phyloP scores from a whole-genome alignment of 1,139 yeast genomes.

The Magnusiomyces magnusii region DNA sequence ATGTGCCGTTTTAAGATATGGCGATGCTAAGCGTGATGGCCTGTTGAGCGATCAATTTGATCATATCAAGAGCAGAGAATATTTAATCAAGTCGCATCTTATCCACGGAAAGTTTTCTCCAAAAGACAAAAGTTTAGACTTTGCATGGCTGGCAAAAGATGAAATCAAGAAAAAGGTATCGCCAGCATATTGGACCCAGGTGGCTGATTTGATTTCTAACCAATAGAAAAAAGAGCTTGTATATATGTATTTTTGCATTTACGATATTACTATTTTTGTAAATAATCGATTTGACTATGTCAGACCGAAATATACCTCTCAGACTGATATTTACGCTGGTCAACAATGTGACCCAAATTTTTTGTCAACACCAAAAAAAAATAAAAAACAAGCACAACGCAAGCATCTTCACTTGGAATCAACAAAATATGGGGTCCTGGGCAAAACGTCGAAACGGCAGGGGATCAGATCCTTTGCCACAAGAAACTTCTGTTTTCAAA shows the following conservation, averaged over 20 bases:
- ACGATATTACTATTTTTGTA: too few species aligned
- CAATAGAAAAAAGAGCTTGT: too few species aligned
- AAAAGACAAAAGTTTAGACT: conserved; percentile 38
- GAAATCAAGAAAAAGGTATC: conserved; percentile 57
- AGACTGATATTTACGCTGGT: too few species aligned
- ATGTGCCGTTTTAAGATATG: conserved; percentile 46
- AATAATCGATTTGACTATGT: too few species aligned
- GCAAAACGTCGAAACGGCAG: neutral
- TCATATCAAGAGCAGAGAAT: conserved; percentile 39
- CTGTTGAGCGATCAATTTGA: neutral
- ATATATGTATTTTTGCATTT: too few species aligned
- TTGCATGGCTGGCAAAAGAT: conserved; percentile 78
- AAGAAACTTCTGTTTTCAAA: neutral
- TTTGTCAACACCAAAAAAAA: too few species aligned
- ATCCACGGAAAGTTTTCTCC: conserved; percentile 74
- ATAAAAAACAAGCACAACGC: too few species aligned
- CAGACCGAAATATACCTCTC: too few species aligned
- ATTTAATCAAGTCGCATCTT: conserved; percentile 79
- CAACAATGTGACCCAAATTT: too few species aligned
- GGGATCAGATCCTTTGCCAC: neutral
- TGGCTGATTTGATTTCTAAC: conserved; percentile 24
- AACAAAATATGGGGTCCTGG: neutral
- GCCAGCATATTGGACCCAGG: conserved; percentile 43
- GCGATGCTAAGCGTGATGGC: conserved; percentile 13
- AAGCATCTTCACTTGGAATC: too few species aligned